These are phyloP conservation scores for Sporothrix sp. DNA, from an alignment of 2,329 filamentous ascomycete genomes.

Conservation along the genomic window DNA sequence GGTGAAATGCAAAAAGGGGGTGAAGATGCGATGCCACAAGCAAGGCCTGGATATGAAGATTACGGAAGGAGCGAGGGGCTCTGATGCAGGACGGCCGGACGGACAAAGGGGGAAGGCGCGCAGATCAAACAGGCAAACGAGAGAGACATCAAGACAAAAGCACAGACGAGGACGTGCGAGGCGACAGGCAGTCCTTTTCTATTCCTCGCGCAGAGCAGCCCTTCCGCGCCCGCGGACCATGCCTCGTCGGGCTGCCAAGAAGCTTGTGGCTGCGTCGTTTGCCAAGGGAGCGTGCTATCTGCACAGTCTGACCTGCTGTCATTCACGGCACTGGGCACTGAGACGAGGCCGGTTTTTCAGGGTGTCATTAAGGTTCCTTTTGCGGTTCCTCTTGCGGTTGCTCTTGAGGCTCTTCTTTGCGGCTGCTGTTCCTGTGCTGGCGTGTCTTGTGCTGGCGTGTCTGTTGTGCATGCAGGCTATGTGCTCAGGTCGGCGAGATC, in stretches of 20 bases:
- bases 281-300: not conserved
- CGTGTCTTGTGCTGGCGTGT: no score
- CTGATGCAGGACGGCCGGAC: not conserved
- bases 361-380: no score
- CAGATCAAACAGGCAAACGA: not conserved
- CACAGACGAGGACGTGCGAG: not conserved
- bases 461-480: no score
- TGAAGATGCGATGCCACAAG: not conserved
- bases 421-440: no score
- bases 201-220: no score
- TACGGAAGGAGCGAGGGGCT: not conserved
- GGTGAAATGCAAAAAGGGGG: not conserved
- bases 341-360: no score
- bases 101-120: not conserved
- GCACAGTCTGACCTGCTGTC: not conserved
- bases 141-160: not conserved
- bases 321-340: no score
- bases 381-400: no score
- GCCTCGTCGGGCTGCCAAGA: not conserved
- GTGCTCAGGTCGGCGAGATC: no score
- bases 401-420: no score
- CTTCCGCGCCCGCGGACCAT: no score
- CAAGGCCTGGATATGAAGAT: not conserved
- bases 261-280: not conserved
- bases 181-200: no score